Conservation (phyloP, 805 yeast species). For the Candida sakaeoensis region DNA sequence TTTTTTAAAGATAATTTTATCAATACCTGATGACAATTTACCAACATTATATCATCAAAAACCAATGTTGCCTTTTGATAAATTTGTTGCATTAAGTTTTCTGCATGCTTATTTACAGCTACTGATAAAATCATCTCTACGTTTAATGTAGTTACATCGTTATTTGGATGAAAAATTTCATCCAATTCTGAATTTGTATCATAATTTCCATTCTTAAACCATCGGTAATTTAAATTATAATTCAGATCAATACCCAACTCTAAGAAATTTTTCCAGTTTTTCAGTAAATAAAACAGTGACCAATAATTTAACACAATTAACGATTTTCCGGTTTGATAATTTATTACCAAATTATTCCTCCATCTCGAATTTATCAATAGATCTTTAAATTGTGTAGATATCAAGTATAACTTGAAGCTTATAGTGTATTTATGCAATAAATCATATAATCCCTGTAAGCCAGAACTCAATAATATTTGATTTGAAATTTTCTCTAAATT, state of each 20-base stretch:
- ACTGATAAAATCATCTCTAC: conserved; percentile 32
- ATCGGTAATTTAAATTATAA: conserved; percentile 50
- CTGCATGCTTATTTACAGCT: conserved; percentile 39
- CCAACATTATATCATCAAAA: conserved; percentile 14
- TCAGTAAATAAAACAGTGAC: conserved; percentile 43
- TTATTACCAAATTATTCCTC: conserved; percentile 58
- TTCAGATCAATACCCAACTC: conserved; percentile 56
- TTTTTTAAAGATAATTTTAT: conserved; percentile 30
- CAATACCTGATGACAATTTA: conserved; percentile 33
- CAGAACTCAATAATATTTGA: conserved; percentile 41
- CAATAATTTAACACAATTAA: conserved; percentile 62
- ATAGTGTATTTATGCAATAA: conserved; percentile 57
- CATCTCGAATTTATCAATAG: conserved; percentile 46
- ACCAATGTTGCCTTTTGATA: conserved; percentile 13
- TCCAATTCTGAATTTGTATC: conserved; percentile 16
- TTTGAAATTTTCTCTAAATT: conserved; percentile 57
- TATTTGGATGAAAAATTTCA: conserved; percentile 10
- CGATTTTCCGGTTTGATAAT: conserved; percentile 51
- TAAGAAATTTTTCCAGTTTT: conserved; percentile 48
- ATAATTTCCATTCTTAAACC: conserved; percentile 59
- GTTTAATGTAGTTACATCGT: conserved; percentile 19
- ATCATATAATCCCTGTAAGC: conserved; percentile 52
- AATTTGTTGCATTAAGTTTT: conserved; percentile 25
- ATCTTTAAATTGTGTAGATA: conserved; percentile 54
- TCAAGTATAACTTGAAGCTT: conserved; percentile 58